These are phyloP conservation scores for Phyllosticta capitalensis DNA, from an alignment of 2,329 filamentous ascomycete genomes.

Conservation along the genomic window DNA sequence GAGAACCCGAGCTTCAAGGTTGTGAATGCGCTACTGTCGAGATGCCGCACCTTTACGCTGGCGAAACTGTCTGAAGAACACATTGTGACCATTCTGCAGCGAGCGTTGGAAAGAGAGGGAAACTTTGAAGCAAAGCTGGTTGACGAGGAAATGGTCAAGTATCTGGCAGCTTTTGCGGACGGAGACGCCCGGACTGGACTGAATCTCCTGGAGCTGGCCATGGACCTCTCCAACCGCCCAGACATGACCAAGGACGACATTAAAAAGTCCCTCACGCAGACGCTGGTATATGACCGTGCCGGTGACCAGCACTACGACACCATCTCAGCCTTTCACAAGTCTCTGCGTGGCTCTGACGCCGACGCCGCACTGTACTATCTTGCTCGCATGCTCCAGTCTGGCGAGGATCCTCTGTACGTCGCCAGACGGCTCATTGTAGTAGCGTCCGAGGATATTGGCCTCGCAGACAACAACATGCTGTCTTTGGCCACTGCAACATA, in stretches of 20 bases:
- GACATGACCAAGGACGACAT: constrained; percentile 65
- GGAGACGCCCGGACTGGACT: constrained; percentile 89
- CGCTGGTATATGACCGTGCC: constrained; percentile 85
- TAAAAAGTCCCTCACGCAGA: constrained; percentile 78
- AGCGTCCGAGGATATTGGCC: constrained; percentile 84
- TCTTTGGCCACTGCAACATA: constrained; percentile 78
- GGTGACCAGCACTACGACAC: constrained; percentile 97
- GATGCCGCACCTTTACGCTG: constrained; percentile 85
- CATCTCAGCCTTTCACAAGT: constrained; percentile 95
- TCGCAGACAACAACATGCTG: constrained; percentile 79
- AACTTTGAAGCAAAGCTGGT: constrained; percentile 46
- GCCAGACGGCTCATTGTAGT: constrained; percentile 90
- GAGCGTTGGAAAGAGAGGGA: constrained; percentile 60
- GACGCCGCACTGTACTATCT: constrained; percentile 92
- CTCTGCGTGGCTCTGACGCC: constrained; percentile 74
- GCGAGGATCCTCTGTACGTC: constrained; percentile 87
- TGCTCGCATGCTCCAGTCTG: constrained; percentile 87
- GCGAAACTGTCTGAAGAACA: constrained; percentile 63
- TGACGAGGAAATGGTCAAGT: constrained; percentile 66
- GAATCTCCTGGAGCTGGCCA: constrained; percentile 81
- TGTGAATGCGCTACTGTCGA: constrained; percentile 73
- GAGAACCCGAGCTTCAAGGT: constrained; percentile 96
- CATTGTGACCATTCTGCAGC: constrained; percentile 61
- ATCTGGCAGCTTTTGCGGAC: constrained; percentile 79
- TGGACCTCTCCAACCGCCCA: constrained; percentile 60